Base-by-base conservation (phyloP, 2,329 filamentous ascomycete species). In the Myriosclerotinia duriaeana region DNA sequence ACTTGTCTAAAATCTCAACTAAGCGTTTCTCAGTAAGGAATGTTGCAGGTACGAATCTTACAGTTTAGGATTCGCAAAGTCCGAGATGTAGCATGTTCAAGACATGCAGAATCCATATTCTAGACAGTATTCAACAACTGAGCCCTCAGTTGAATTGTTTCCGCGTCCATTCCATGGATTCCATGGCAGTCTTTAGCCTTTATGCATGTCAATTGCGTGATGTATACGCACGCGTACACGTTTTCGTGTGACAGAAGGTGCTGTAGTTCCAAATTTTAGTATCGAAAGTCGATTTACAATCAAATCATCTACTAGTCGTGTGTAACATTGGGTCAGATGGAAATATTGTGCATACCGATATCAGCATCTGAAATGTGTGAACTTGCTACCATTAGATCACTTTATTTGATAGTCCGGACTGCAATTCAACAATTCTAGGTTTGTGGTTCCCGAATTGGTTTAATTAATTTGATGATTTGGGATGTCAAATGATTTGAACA, bases 1-100 rank as follows among this genome's bases (percentile, higher is more conserved):
- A 14, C n/a, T 50, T 22, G 30, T 38, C 58, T 61, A 61, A 61
- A 48, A 50, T 22, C 44, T 50, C 44, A 38, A 46, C 44, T 61
- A 36, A 22, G 44, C 58, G n/a, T 38, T 60, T 50, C 58, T 17
- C 30, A 22, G 3, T 36, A 22, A 26, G 7, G 9, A 22, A 36
- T 50, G 34, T 22, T 61, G 4, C 30, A 61, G 44, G 34, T 22
- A 50, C n/a, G 7, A 61, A 20, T 50, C 58, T 61, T 26, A 61
- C 58, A 52, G 22, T 2, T 20, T 15, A 26, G 4, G 8, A 3
- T 15, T 50, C n/a, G 56, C 2, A 22, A 11, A 38, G 8, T 22
- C 58, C n/a, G 14, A 61, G 34, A 2, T 6, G n/a, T 26, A 52
- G 55, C 22, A 22, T 50, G 22, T 38, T 52, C 56, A 61, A 14